Conservation (phyloP, 257 asterid genomes). For the Primulina huaijiensis region DNA sequence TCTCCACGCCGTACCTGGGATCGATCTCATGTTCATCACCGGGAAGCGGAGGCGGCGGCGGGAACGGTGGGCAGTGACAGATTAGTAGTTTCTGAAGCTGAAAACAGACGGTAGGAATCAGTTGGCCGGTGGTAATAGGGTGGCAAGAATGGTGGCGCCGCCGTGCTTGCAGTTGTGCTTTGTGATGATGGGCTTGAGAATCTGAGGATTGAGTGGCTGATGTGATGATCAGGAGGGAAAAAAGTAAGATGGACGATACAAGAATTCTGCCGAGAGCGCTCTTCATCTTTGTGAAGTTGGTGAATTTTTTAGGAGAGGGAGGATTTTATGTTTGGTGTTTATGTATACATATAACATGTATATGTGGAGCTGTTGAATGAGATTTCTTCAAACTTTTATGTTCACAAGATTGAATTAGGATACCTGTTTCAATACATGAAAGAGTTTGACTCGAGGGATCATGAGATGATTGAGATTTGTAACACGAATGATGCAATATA, state of each 20-base stretch:
- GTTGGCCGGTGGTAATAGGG: conserved; percentile 26
- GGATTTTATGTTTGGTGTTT: background rate
- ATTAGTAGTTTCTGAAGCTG: conserved; percentile 39
- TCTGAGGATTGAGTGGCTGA: conserved; percentile 18
- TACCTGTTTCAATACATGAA: background rate
- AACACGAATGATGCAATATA: no score
- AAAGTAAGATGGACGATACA: background rate
- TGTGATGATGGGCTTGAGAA: conserved; percentile 21
- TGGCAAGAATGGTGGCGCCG: conserved; percentile 35
- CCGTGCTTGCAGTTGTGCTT: conserved; percentile 12
- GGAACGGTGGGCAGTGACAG: conserved; percentile 58
- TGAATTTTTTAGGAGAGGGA: background rate
- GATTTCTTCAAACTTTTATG: no score
- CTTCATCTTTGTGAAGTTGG: conserved; percentile 35
- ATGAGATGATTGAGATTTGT: no score
- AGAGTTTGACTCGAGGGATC: no score
- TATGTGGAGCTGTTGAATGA: background rate
- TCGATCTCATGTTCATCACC: conserved; percentile 45
- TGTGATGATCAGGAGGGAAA: conserved; percentile 22
- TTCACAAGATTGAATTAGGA: background rate
- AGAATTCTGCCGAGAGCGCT: conserved; percentile 15
- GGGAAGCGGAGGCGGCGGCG: conserved; percentile 26
- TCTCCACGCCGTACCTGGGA: conserved; percentile 76
- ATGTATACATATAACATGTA: no score
- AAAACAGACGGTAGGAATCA: conserved; percentile 33